Evolutionary conservation across 805 yeast genomes (phyloP).

Genomic region (Yamadazyma phyllophila): DNA sequence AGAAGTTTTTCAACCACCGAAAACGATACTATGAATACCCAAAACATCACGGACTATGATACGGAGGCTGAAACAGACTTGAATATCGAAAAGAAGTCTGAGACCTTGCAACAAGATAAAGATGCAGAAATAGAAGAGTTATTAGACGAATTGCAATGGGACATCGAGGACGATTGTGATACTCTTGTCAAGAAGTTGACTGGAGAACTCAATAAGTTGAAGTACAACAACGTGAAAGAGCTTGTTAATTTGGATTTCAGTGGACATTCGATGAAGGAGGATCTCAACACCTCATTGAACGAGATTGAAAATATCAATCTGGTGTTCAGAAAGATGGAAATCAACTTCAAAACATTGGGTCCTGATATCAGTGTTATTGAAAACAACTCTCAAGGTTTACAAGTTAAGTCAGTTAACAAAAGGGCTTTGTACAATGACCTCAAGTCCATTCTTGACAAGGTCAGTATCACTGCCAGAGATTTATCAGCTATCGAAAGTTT

Average conservation of each 20-base stretch:
- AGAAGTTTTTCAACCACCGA: conserved; percentile 14
- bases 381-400: conserved; percentile 74
- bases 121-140: conserved; percentile 58
- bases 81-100: conserved; percentile 15
- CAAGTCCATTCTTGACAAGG: conserved; percentile 65
- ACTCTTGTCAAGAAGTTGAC: conserved; percentile 56
- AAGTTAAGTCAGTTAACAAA: conserved; percentile 78
- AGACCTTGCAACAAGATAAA: conserved; percentile 20
- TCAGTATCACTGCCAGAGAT: conserved; percentile 59
- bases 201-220: conserved; percentile 58
- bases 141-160: conserved; percentile 78
- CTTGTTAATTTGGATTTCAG: conserved; percentile 36
- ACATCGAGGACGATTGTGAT: conserved; percentile 60
- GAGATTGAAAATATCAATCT: conserved; percentile 37
- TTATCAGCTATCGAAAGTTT: conserved; percentile 46
- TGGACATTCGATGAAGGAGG: conserved; percentile 29
- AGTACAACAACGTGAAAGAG: conserved; percentile 58
- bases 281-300: conserved; percentile 28
- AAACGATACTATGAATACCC: conserved; percentile 7
- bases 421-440: conserved; percentile 71
- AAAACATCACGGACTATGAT: conserved; percentile 8
- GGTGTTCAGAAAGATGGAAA: conserved; percentile 41
- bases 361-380: conserved; percentile 72
- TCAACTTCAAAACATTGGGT: conserved; percentile 43
- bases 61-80: conserved; percentile 15